Base-by-base conservation (phyloP, 306 rosid genomes). In the Macrotyloma uniflorum region DNA sequence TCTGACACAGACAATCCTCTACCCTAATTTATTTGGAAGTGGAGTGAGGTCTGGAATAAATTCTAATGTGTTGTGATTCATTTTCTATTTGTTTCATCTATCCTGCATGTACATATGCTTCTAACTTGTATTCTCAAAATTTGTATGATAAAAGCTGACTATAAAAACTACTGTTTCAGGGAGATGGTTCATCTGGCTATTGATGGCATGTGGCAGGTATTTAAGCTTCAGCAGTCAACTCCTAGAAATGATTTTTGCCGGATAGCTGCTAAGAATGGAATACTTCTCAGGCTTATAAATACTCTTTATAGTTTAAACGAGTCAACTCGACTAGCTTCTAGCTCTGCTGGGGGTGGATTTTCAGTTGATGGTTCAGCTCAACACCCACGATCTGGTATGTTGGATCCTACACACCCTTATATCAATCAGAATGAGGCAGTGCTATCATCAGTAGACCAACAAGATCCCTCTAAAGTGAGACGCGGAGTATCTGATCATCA, bases 141-240 rank as follows among this genome's bases (percentile, higher is more conserved):
- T 79, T 61, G 63, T 53, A 62, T 26, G 62, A 72, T 50, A 32
- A 57, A 58, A 67, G 43, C 82, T 81, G 78, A 78, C 80, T 62
- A 50, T 71, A 42, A 19, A n/a, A 54, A 72, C 81, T 72, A 66
- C 43, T 86, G 70, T 80, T 69, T 79, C 88, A 96, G 99, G 94
- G 99, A 93, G 81, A 96, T 96, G 99, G 98, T 93, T 83, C 99
- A 96, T 86, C 91, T 96, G 78, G 98, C 99, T 80, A 96, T 96
- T 90, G 99, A 96, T 36, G 98, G 99, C 87, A 96, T 96, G 96
- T 96, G 99, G 99, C 99, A 96, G 80, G 93, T 96, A 77, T 96
- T 96, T 84, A 93, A 93, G 93, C 99, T 96, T 84, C 98, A 96
- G 87, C 93, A 92, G 55, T 91, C 98, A 76, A 96, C 97, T 3